Base-by-base conservation (phyloP, 768 basidiomycete genomes). In the Lenzites betulinus region DNA sequence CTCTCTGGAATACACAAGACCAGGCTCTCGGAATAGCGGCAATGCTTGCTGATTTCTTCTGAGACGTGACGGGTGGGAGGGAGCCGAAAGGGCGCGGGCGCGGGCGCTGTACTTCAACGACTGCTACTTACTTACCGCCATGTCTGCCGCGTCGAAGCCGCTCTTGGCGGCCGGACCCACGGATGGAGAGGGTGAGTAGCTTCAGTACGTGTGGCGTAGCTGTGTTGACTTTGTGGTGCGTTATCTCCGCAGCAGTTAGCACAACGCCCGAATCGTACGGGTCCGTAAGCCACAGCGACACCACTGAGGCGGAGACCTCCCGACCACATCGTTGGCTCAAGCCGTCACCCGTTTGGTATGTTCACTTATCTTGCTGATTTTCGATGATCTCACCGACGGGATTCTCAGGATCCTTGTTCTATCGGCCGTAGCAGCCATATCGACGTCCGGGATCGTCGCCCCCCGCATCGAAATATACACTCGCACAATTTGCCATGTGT, bases 401-500 rank as follows among this genome's bases (percentile, higher is more conserved):
- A 11, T 33, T 33, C 30, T 4, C 51, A 93, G 92, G 90, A 69
- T 90, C 28, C 64, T 92, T 9, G 69, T 74, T 18, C 67, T 79
- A 6, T 68, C 83, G 28, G 84, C 87, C 9, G 69, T 90, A 42
- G 74, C 80, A 15, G 76, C 85, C 2, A 77, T 86, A 8, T 86
- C 83, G 1, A 78, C 74, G 66, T 73, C 84, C 2, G 77, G 84
- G 2, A 82, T 86, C 0, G 66, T 87, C 11, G 91, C 90, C 0
- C 89, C 92, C 9, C 82, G 83, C 42, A 79, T 92, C 50, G 87
- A 91, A 69, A 76, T 93, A 50, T 90, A 86, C 72, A 90, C 88
- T n/a, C 70, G 78, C 25, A 83, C 93, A 7, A 88, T 80, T 28
- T 94, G 92, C 69, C 79, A 78, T 16, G 79, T 80, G 16, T 82